Base-by-base conservation (phyloP, 2,329 filamentous ascomycete genomes). In the Aspergillus pseudoviridinutans region DNA sequence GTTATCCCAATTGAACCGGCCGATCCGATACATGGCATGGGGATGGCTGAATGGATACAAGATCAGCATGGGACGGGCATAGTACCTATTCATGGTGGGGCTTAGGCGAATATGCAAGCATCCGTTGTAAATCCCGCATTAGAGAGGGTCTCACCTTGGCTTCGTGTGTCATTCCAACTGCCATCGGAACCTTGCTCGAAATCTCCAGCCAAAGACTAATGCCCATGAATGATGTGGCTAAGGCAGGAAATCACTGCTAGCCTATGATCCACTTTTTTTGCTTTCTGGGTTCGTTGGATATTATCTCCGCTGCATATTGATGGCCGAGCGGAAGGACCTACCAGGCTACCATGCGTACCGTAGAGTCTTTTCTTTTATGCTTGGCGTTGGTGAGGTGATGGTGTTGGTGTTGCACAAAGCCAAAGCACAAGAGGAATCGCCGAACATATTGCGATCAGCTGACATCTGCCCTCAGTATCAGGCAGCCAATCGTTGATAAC, bases 71-170 rank as follows among this genome's bases (percentile, higher is more conserved):
- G 17, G 38, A 28, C 38, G 7, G 25, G n/a, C 46, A 25, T 24
- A n/a, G n/a, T 47, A n/a, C 46, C 25, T 32, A 22, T 38, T 27
- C 35, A n/a, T 27, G 24, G 24, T 22, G 55, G 51, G 41, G 35
- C 25, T 29, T 41, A 54, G 27, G 35, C 27, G 28, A 28, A 41
- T 56, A 41, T 72, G 69, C 69, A 72, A 61, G 65, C 61, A 66
- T 51, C 65, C 69, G 66, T 56, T 56, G 28, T 54, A 59, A 60
- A 72, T 71, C 69, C 71, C 68, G 60, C 66, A 61, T 64, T 63
- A 60, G 51, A 41, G 58, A 60, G 50, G 59, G 51, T 66, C 64
- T 59, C 50, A 56, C 64, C 46, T 41, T 47, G 47, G 61, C 28
- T 62, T 59, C 62, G 58, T 51, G 53, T 60, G 50, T 47, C 54